Conservation (phyloP, 148 eudicot species). For the Rhododendron kiyosumense region DNA sequence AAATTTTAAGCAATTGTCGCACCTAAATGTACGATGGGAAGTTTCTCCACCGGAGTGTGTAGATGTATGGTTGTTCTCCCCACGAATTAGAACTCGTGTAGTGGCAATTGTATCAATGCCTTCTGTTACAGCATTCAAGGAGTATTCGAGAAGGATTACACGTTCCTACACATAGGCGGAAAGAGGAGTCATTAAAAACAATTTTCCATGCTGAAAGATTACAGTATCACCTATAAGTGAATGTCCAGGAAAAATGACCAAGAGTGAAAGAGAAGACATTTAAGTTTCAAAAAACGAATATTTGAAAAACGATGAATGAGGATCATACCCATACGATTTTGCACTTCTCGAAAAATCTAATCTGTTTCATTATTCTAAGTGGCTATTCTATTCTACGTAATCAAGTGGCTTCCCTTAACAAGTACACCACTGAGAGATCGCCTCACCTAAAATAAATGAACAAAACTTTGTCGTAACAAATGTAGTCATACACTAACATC, state of each 20-base stretch:
- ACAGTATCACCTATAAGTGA: not conserved
- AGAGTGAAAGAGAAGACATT: not conserved
- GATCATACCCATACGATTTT: too few relatives aligned
- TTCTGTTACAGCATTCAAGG: slow-evolving; percentile 78
- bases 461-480: too few relatives aligned
- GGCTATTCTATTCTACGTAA: too few relatives aligned
- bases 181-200: slow-evolving; percentile 1
- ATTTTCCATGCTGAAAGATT: not conserved
- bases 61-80: slow-evolving; percentile 40
- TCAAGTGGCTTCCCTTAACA: not conserved
- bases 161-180: slow-evolving; percentile 47
- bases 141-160: slow-evolving; percentile 79
- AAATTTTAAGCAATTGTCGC: not conserved
- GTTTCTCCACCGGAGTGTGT: slow-evolving; percentile 63
- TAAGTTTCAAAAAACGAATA: too few relatives aligned
- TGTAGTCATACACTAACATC: too few relatives aligned
- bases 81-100: slow-evolving; percentile 73
- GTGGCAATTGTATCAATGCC: slow-evolving; percentile 93
- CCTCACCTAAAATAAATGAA: not conserved
- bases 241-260: not conserved
- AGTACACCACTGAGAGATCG: not conserved
- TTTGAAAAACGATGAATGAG: too few relatives aligned
- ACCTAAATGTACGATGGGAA: slow-evolving; percentile 69
- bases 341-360: too few relatives aligned
- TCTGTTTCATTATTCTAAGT: too few relatives aligned